Conservation (phyloP, 2,329 filamentous ascomycete species). For the Tolypocladium paradoxum region DNA sequence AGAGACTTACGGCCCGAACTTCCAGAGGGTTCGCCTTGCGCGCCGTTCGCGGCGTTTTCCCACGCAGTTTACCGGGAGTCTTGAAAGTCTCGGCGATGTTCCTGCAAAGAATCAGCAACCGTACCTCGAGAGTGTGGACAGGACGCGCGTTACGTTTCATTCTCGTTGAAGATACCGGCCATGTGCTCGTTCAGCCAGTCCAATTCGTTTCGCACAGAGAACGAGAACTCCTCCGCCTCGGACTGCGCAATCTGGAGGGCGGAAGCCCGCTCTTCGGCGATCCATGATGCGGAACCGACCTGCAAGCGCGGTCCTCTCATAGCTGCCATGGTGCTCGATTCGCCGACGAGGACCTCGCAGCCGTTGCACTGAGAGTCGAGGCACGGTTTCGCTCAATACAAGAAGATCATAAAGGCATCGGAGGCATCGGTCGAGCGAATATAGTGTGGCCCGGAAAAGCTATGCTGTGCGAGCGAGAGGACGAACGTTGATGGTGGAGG, state of each 20-base stretch:
- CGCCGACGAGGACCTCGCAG: slow-evolving; percentile 3
- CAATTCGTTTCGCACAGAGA: slow-evolving; percentile 83
- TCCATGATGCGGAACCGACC: slow-evolving; percentile 78
- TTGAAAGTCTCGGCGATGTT: slow-evolving; percentile 95
- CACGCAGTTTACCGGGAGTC: slow-evolving; percentile 72
- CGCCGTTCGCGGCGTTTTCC: slow-evolving; percentile 65
- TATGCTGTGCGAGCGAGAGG: background rate
- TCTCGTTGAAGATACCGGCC: slow-evolving; percentile 81
- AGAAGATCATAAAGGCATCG: slow-evolving; percentile 4
- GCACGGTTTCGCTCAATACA: background rate
- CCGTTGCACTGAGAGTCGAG: background rate
- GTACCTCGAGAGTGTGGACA: background rate
- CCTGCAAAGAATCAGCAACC: slow-evolving; percentile 33
- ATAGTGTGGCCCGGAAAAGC: background rate
- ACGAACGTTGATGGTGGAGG: slow-evolving; percentile 7
- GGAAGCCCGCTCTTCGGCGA: slow-evolving; percentile 72
- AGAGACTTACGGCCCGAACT: slow-evolving; percentile 48
- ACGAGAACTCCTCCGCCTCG: slow-evolving; percentile 88
- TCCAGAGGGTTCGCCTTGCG: slow-evolving; percentile 50
- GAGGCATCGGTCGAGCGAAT: background rate
- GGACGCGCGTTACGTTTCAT: slow-evolving; percentile 56
- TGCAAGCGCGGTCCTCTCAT: slow-evolving; percentile 50
- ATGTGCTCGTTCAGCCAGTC: slow-evolving; percentile 99
- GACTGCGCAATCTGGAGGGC: slow-evolving; percentile 64
- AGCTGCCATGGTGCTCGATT: slow-evolving; percentile 23